phyloP scores from a whole-genome alignment of 441 rosid genomes.

The Daphne laureola region DNA sequence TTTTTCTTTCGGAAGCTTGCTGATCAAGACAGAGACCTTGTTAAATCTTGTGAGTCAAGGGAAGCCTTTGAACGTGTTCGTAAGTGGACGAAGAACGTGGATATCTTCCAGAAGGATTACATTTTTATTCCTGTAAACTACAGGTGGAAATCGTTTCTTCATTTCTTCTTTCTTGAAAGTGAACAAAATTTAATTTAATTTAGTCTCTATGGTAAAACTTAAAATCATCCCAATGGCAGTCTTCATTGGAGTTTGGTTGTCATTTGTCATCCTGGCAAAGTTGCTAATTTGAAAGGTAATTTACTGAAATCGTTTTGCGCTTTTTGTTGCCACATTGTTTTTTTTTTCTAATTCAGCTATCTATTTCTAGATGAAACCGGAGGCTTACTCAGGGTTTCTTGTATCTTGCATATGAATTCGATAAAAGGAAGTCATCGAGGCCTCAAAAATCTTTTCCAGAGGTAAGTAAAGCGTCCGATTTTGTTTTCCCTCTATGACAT shows the following conservation, averaged over 20 bases:
- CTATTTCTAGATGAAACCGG: constrained; percentile 22
- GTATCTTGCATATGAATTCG: constrained; percentile 90
- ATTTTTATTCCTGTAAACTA: constrained; percentile 84
- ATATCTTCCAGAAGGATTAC: constrained; percentile 79
- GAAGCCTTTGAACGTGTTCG: constrained; percentile 77
- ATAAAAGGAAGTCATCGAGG: constrained; percentile 78
- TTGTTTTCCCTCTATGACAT: not conserved
- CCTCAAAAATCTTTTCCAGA: constrained; percentile 56
- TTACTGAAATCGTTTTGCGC: constrained; percentile 11
- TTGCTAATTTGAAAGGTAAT: constrained; percentile 39
- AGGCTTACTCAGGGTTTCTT: constrained; percentile 36
- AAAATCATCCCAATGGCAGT: constrained; percentile 37
- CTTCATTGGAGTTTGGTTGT: constrained; percentile 87
- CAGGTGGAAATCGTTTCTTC: constrained; percentile 39
- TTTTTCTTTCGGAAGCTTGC: constrained; percentile 94
- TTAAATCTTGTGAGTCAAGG: constrained; percentile 46
- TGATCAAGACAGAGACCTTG: constrained; percentile 62
- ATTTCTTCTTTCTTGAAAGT: not conserved
- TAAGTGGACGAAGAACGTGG: constrained; percentile 86
- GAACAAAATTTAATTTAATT: constrained; percentile 6
- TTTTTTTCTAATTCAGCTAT: no score
- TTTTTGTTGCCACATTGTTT: not conserved
- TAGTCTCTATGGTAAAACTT: constrained; percentile 14
- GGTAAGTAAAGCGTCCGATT: constrained; percentile 27
- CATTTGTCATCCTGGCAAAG: constrained; percentile 78